Percentiles rank a stretch among this genome's conserved stretches.
Conservation (phyloP, 441 rosid species). For the Mallotus repandus region DNA sequence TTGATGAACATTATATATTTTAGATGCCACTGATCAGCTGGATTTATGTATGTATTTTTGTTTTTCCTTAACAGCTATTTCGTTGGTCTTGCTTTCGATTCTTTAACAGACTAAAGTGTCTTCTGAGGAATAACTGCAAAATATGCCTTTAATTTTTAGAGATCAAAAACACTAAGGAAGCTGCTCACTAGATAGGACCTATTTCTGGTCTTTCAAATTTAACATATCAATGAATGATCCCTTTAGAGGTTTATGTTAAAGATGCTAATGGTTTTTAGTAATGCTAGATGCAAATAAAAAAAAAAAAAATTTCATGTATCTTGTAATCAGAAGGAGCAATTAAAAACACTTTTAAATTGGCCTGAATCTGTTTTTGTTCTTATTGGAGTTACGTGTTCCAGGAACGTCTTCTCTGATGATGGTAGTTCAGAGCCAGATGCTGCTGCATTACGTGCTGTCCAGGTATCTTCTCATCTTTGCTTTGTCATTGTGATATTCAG, state of each 20-base stretch:
- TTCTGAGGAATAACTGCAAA: not conserved
- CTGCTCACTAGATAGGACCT: not conserved
- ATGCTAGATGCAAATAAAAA: not conserved
- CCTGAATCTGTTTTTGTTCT: not conserved
- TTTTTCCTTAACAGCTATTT: not conserved
- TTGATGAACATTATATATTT: not conserved
- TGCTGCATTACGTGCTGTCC: constrained; percentile 56
- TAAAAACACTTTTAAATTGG: not conserved
- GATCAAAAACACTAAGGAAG: not conserved
- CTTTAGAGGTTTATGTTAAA: not conserved
- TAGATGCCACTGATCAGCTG: not conserved
- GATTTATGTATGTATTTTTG: not conserved
- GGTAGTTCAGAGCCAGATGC: constrained; percentile 64
- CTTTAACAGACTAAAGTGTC: not conserved
- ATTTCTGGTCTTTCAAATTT: not conserved
- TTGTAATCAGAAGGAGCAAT: not conserved
- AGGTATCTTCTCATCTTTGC: constrained; percentile 55
- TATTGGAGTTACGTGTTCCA: constrained; percentile 35
- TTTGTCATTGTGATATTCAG: constrained; percentile 15
- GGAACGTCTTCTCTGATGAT: constrained; percentile 91
- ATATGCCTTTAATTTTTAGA: too few species aligned
- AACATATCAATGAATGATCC: not conserved
- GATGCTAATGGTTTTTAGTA: not conserved
- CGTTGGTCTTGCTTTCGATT: not conserved
- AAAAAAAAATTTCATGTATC: not conserved